A percentile compares a stretch with the other conserved stretches of the same genome.
Evolutionary conservation across 2,329 filamentous ascomycete species (phyloP).

Genomic region (Trichoderma aggressivum): DNA sequence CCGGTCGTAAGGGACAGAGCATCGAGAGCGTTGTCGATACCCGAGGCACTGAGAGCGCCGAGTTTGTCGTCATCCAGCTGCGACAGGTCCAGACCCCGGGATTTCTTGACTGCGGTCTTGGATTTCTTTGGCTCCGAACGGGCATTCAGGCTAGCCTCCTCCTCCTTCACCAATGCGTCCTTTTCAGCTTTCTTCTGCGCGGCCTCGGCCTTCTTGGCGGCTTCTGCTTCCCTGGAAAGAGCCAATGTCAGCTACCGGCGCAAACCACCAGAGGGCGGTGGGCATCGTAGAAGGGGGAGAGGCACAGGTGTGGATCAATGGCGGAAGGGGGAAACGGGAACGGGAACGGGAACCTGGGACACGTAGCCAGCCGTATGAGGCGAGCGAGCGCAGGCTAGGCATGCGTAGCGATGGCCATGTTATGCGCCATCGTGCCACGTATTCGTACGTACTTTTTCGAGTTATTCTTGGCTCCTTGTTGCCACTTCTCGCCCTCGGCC

Average conservation of each 20-base stretch:
- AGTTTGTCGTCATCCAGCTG: slow-evolving; percentile 66
- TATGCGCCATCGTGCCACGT: slow-evolving; percentile 2
- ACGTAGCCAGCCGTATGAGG: slow-evolving; percentile 1
- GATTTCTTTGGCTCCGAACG: slow-evolving; percentile 62
- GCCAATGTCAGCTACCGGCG: not conserved
- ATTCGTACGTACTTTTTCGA: slow-evolving; percentile 73
- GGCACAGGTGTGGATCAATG: not conserved
- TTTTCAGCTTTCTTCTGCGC: slow-evolving; percentile 92
- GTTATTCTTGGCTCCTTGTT: slow-evolving; percentile 78
- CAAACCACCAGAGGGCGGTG: slow-evolving; percentile 4
- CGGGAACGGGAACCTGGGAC: not conserved
- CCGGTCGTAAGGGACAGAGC: slow-evolving; percentile 65
- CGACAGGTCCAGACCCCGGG: slow-evolving; percentile 68
- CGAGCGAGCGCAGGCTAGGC: not conserved
- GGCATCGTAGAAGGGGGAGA: not conserved
- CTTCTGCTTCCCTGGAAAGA: slow-evolving; percentile 35
- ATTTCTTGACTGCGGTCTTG: slow-evolving; percentile 67
- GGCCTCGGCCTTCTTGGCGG: slow-evolving; percentile 72
- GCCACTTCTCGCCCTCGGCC: slow-evolving; percentile 74
- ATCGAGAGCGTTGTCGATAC: slow-evolving; percentile 92
- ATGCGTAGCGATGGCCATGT: not conserved
- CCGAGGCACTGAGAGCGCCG: slow-evolving; percentile 70
- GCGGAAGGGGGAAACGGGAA: not conserved
- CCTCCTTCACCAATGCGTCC: slow-evolving; percentile 76
- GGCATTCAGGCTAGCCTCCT: slow-evolving; percentile 65